Evolutionary conservation across 495 filamentous ascomycete genomes (phyloP).

Genomic region (Neurospora sp.): DNA sequence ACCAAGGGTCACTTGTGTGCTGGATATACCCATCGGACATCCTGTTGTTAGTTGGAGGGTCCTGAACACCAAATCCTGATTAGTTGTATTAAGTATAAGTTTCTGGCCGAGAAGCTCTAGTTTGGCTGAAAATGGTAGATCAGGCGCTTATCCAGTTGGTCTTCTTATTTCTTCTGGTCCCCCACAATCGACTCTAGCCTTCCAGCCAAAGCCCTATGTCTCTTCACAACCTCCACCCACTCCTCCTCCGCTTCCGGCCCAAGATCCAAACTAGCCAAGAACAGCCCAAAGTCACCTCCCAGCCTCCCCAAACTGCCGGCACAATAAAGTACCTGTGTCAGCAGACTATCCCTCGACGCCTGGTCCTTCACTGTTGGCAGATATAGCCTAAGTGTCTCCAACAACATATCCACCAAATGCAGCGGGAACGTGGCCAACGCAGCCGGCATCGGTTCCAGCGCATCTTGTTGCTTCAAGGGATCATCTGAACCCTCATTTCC

Average conservation of each 20-base stretch:
- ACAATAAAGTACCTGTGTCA: constrained; percentile 94
- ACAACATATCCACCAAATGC: constrained; percentile 73
- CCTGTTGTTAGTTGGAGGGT: neutral
- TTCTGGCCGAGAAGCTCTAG: neutral
- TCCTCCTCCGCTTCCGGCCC: constrained; percentile 52
- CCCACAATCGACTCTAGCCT: constrained; percentile 75
- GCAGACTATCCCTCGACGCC: constrained; percentile 66
- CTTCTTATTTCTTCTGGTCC: constrained; percentile 21
- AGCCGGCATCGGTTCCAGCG: constrained; percentile 59
- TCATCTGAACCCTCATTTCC: neutral
- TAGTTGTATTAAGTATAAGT: neutral
- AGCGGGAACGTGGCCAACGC: constrained; percentile 77
- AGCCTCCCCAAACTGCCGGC: constrained; percentile 85
- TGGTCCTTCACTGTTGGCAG: constrained; percentile 76
- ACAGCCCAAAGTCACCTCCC: constrained; percentile 86
- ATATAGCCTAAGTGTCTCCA: constrained; percentile 67
- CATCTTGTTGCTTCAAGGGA: constrained; percentile 30
- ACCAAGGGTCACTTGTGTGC: neutral
- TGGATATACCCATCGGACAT: neutral
- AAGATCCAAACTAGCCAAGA: constrained; percentile 57
- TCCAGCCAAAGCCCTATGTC: constrained; percentile 79
- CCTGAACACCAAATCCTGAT: neutral
- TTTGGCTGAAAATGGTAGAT: neutral
- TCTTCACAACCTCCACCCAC: constrained; percentile 87
- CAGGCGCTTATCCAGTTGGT: neutral